A percentile compares a stretch with the other conserved stretches of the same genome.
These are phyloP conservation scores for Suhomyces prunicola DNA, from an alignment of 805 yeast species.

Conservation along the genomic window DNA sequence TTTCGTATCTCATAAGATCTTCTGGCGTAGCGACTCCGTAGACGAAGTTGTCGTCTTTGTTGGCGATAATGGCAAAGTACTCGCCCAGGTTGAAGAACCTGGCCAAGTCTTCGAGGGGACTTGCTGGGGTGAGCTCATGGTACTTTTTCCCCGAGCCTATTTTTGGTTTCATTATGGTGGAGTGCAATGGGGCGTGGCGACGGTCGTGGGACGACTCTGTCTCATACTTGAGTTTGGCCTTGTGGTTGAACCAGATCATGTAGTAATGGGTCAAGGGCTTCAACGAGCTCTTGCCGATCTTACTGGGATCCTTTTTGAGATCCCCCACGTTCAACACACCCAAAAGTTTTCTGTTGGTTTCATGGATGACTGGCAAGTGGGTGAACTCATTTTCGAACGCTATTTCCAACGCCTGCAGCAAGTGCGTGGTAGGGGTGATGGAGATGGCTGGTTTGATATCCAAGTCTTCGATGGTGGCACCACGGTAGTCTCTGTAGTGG, in stretches of 20 bases:
- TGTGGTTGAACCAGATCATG: constrained; percentile 45
- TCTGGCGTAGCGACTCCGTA: constrained; percentile 54
- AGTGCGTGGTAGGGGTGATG: constrained; percentile 45
- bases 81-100: constrained; percentile 46
- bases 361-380: constrained; percentile 51
- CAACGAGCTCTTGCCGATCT: constrained; percentile 19
- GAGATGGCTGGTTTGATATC: constrained; percentile 57
- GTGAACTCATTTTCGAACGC: constrained; percentile 56
- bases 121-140: constrained; percentile 48
- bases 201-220: constrained; percentile 9
- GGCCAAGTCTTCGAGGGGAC: constrained; percentile 54
- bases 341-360: constrained; percentile 41
- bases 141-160: constrained; percentile 32
- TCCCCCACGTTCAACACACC: constrained; percentile 49
- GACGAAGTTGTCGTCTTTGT: constrained; percentile 49
- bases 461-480: constrained; percentile 58
- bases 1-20: constrained; percentile 25
- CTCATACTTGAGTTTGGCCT: constrained; percentile 32
- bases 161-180: constrained; percentile 35
- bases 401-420: constrained; percentile 50
- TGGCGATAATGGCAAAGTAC: constrained; percentile 58
- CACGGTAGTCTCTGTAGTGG: constrained; percentile 38
- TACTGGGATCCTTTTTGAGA: constrained; percentile 30
- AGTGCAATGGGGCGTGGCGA: constrained; percentile 18
- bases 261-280: constrained; percentile 29